Evolutionary conservation across 2,329 filamentous ascomycete species (phyloP), one percentile per base, ranked within the genome.

Genomic region (Alternaria panax): DNA sequence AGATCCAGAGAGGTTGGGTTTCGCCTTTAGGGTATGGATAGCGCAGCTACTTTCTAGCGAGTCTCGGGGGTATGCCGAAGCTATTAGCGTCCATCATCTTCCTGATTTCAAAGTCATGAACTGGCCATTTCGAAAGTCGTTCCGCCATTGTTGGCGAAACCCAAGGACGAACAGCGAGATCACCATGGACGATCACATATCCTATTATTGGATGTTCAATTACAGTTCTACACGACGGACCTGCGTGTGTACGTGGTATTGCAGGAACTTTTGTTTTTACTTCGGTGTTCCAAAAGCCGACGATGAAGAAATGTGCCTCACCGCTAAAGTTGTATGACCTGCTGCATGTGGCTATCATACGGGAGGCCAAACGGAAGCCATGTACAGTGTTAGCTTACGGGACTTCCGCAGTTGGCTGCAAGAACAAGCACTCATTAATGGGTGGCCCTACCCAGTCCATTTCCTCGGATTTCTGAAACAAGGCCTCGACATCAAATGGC

Each of bases 321-420:
- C 74, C 73, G 72, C 74, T 67, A 69, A 66, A 71, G 62, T 58
- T 74, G 72, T 75, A 68, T 68, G 50, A 75, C 73, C 63, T 52
- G 47, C 40, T 50, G 65, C 60, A 61, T 60, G 65, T 61, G 65
- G 64, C 64, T 63, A 57, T 57, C 52, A 56, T 50, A 43, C 42
- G 38, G 46, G 53, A 63, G 53, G 60, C 59, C 62, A 67, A 64
- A 64, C 62, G 53, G 60, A 64, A 57, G 53, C 36, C 57, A 60
- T 61, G 52, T 58, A 53, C 60, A 38, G 27, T 51, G 56, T 59
- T 63, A 62, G 52, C 32, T 27, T 42, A 25, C 30, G 43, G 41
- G 52, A 54, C 34, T 51, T 50, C 57, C 46, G 54, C 50, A 58
- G 50, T 59, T 51, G 57, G 56, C 59, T 59, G 65, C 59, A 57